phyloP scores from a whole-genome alignment of 306 rosid species.

The Ammopiptanthus mongolicus region DNA sequence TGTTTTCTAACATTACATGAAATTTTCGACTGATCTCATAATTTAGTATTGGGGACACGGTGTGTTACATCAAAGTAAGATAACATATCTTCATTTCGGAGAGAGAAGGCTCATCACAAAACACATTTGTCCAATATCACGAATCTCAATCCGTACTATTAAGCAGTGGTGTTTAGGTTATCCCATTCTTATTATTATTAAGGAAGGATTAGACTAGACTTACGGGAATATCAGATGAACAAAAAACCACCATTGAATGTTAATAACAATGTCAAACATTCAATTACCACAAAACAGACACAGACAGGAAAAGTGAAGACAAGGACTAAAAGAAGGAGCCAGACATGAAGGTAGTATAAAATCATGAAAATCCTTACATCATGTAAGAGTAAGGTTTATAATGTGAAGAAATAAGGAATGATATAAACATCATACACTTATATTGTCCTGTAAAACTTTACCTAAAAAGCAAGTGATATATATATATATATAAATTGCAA shows the following conservation, averaged over 20 bases:
- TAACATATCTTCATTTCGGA: too few species aligned
- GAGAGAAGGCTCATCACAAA: too few species aligned
- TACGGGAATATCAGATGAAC: neutral
- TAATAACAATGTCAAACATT: neutral
- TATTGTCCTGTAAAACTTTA: neutral
- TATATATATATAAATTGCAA: neutral
- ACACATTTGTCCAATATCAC: too few species aligned
- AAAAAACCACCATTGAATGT: neutral
- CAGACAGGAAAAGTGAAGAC: neutral
- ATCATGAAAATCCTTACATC: neutral
- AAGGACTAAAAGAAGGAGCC: neutral
- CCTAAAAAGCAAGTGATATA: neutral
- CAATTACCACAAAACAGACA: neutral
- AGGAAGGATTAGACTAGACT: neutral
- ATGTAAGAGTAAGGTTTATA: neutral
- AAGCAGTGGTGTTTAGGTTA: too few species aligned
- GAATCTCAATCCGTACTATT: too few species aligned
- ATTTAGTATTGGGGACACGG: too few species aligned
- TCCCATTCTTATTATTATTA: neutral
- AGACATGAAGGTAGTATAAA: neutral
- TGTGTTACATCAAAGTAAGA: too few species aligned
- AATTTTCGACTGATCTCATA: too few species aligned
- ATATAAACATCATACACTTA: neutral
- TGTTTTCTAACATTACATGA: too few species aligned
- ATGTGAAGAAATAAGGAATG: neutral